phyloP scores from a whole-genome alignment of 345 rosid species.

The Eucalyptus camaldulensis region DNA sequence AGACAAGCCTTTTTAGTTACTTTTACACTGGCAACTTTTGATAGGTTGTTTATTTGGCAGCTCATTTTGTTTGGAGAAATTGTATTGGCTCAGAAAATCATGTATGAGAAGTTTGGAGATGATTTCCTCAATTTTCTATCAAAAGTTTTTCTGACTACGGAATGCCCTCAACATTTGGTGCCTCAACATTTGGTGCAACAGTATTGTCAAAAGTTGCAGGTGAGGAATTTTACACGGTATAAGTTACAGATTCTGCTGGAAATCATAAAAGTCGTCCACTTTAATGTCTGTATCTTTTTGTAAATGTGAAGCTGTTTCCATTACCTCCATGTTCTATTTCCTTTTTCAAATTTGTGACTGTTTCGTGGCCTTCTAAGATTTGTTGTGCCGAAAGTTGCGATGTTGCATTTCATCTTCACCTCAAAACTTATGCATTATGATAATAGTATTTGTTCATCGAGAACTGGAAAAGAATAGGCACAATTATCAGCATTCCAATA shows the following conservation, averaged over 20 bases:
- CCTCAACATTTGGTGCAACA: slow-evolving; percentile 64
- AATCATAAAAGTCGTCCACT: not conserved
- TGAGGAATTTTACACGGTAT: not conserved
- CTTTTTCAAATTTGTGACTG: not conserved
- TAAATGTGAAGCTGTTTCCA: not conserved
- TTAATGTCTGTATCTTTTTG: not conserved
- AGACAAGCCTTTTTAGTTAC: not conserved
- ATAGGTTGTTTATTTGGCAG: slow-evolving; percentile 19
- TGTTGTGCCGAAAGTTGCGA: not conserved
- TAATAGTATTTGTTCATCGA: not conserved
- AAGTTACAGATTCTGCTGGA: not conserved
- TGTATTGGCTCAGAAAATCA: slow-evolving; percentile 78
- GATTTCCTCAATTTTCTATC: slow-evolving; percentile 52
- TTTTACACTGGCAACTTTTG: not conserved
- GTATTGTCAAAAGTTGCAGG: slow-evolving; percentile 91
- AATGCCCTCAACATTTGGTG: slow-evolving; percentile 60
- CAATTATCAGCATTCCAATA: not conserved
- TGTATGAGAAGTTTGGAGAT: slow-evolving; percentile 87
- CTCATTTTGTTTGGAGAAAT: slow-evolving; percentile 76
- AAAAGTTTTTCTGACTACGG: slow-evolving; percentile 35
- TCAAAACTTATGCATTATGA: not conserved
- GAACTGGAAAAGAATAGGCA: not conserved
- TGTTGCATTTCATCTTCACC: not conserved
- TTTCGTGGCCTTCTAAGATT: not conserved
- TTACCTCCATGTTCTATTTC: not conserved